These are phyloP conservation scores for Euphorbia lathyris DNA, from an alignment of 345 rosid genomes.

Conservation along the genomic window DNA sequence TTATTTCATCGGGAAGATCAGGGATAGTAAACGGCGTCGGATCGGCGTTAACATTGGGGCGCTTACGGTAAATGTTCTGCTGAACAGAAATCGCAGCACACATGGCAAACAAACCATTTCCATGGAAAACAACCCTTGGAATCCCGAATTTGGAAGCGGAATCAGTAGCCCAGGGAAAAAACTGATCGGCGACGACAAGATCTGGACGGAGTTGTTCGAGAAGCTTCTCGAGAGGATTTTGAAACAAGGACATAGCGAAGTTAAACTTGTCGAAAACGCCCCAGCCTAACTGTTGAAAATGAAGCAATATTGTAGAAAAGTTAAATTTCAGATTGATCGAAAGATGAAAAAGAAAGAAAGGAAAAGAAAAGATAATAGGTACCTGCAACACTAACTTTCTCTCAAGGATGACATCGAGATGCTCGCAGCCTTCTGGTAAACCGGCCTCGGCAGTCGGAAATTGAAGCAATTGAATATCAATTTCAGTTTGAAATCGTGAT, in stretches of 20 bases:
- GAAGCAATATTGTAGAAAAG: no score
- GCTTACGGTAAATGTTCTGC: slow-evolving; percentile 4
- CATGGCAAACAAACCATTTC: slow-evolving; percentile 26
- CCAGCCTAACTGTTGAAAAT: no score
- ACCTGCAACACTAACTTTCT: no score
- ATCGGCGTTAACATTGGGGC: slow-evolving; percentile 17
- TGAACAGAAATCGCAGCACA: slow-evolving; percentile 15
- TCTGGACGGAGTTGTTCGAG: slow-evolving; percentile 20
- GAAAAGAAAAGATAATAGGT: no score
- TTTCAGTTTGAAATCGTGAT: no score
- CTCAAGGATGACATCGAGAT: neutral
- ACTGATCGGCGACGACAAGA: slow-evolving; percentile 34
- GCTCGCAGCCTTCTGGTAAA: neutral
- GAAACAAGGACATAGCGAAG: neutral
- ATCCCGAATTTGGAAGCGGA: slow-evolving; percentile 32
- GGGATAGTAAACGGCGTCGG: slow-evolving; percentile 18
- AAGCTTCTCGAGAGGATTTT: neutral
- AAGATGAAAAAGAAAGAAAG: no score
- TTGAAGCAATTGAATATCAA: no score
- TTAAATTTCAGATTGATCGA: no score
- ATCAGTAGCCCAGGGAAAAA: slow-evolving; percentile 39
- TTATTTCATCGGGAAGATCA: slow-evolving; percentile 3
- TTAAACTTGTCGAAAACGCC: neutral
- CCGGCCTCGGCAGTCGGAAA: no score
- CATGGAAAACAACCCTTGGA: slow-evolving; percentile 39